Evolutionary conservation across 2,329 filamentous ascomycete species (phyloP), one percentile per base, ranked within the genome.

Genomic region (Dendrostoma leiphaemia): DNA sequence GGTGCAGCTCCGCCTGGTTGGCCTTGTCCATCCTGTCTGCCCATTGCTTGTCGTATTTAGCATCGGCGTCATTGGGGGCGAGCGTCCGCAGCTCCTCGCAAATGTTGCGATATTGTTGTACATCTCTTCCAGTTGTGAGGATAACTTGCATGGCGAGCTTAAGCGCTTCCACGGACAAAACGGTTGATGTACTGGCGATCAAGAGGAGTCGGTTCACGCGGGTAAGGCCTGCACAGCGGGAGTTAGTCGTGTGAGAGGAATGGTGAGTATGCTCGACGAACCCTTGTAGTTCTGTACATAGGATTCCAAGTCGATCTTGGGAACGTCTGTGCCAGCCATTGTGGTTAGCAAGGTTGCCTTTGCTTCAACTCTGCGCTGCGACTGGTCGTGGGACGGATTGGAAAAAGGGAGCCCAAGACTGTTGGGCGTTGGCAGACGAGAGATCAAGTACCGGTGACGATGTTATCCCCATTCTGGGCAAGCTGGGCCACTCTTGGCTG

Each of bases 211-310:
- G 88, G 49, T 92, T 85, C 69, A 89, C 88, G 61, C 88, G 86
- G 49, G 91, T 93, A 54, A 88, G 82, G 57, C 91, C 92, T 95
- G 61, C 54, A 40, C 44, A 17, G 45, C n/a, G 26, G 26, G 3
- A 26, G 29, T 59, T 40, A 59, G 54, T 19, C 34, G 12, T 35
- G 6, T 24, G 35, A 35, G 19, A 40, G 24, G 19, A 50, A 6
- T 55, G 19, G 40, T 17, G 51, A n/a, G n/a, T 7, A 4, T 21
- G 21, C 28, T 13, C 32, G 6, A 61, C 74, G 43, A 73, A 92
- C 92, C 91, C 67, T 78, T 80, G 71, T 97, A 99, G 67, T 97
- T 96, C 61, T 87, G 81, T 47, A 96, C 88, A 71, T 97, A 97
- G 34, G 88, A 83, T 58, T 97, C 91, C 38, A 99, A 81, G 64